A percentile compares a stretch with the other conserved stretches of the same genome.
These are phyloP conservation scores for Rhamnella rubrinervis DNA, from an alignment of 331 rosid genomes.

Conservation along the genomic window DNA sequence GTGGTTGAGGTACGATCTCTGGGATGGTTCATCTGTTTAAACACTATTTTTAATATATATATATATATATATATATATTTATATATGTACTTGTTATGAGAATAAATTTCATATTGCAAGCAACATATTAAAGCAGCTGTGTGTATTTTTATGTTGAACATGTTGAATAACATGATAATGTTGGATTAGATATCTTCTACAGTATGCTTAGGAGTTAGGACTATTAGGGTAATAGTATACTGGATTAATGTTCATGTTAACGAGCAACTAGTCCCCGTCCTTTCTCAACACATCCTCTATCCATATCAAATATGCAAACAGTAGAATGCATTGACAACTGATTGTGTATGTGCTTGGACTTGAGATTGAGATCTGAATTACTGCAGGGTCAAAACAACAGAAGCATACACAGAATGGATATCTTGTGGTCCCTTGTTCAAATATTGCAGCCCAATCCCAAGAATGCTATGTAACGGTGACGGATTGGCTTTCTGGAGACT, in stretches of 20 bases:
- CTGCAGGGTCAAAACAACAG: slow-evolving; percentile 79
- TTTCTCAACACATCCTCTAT: no score
- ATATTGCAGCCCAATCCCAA: slow-evolving; percentile 84
- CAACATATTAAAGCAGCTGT: neutral
- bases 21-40: neutral
- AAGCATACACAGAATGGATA: slow-evolving; percentile 84
- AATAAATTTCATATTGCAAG: neutral
- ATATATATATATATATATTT: no score
- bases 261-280: no score
- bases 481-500: slow-evolving; percentile 25
- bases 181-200: no score
- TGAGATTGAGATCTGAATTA: neutral
- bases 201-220: no score
- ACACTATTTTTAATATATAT: neutral
- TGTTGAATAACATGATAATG: no score
- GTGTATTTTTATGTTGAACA: neutral
- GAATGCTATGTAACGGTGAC: slow-evolving; percentile 35
- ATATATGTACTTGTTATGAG: no score
- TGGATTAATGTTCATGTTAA: no score
- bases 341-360: no score
- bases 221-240: no score
- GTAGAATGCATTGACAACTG: no score
- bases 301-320: no score
- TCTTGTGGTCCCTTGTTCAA: slow-evolving; percentile 96
- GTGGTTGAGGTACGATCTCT: slow-evolving; percentile 74